Evolutionary conservation across 2,329 filamentous ascomycete genomes (phyloP).

Genomic region (Onygena corvina): DNA sequence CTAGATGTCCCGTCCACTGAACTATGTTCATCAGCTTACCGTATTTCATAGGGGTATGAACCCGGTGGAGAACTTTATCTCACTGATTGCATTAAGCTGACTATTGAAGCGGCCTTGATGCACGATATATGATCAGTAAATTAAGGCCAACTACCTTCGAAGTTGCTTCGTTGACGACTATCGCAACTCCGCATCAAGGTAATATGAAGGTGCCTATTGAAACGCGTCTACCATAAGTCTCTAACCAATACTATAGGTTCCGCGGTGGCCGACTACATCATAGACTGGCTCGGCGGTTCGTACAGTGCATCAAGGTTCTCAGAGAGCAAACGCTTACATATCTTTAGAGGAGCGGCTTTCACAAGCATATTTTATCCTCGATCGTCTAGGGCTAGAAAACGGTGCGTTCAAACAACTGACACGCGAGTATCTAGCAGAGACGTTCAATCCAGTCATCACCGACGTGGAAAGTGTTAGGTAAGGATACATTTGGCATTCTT

Average conservation of each 20-base stretch:
- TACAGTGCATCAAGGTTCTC: constrained; percentile 6
- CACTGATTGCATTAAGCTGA: not conserved
- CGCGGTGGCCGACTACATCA: constrained; percentile 50
- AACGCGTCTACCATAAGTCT: not conserved
- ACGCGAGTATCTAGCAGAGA: constrained; percentile 44
- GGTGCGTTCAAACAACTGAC: constrained; percentile 53
- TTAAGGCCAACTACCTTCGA: constrained; percentile 55
- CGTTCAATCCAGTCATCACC: constrained; percentile 49
- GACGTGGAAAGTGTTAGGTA: constrained; percentile 42
- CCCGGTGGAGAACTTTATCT: not conserved
- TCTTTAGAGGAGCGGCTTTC: constrained; percentile 37
- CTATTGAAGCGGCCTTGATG: constrained; percentile 45
- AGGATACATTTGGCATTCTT: constrained; percentile 8
- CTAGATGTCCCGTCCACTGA: not conserved
- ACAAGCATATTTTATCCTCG: constrained; percentile 44
- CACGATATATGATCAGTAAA: constrained; percentile 52
- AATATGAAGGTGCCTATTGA: constrained; percentile 7
- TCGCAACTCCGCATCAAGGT: constrained; percentile 50
- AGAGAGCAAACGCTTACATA: not conserved
- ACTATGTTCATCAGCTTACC: not conserved
- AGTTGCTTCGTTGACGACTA: constrained; percentile 56
- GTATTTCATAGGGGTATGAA: not conserved
- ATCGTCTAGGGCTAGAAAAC: constrained; percentile 44
- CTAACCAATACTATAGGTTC: constrained; percentile 32
- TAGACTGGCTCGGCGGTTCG: constrained; percentile 45